Base-by-base conservation (phyloP, 441 rosid genomes). In the Erysimum cheiri region DNA sequence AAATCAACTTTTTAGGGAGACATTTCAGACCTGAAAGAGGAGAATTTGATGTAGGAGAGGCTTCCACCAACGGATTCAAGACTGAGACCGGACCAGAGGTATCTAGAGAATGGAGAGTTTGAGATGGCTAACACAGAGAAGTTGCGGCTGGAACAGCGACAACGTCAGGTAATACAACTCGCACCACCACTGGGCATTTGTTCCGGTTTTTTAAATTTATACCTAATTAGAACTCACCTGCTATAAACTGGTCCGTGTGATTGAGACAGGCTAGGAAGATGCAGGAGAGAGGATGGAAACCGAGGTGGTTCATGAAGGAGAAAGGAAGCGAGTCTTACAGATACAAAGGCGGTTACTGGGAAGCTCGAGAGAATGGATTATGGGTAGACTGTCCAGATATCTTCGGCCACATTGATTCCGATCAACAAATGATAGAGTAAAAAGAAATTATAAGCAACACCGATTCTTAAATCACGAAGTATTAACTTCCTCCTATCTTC, bases 241-340 rank as follows among this genome's bases (percentile, higher is more conserved):
- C 8, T 32, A 52, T 56, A 47, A 64, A 64, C 13, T 40, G 44
- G 35, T 11, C 22, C 3, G 13, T 60, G 36, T 32, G 36, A 6
- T 1, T 26, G 53, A 14, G 5, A 26, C 86, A 86, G 88, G 85
- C 91, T 39, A 71, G 87, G 71, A 83, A 78, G 73, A 80, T 86
- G 87, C 91, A 86, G 41, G 91, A 86, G 54, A 81, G 85, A 19
- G 91, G 88, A 12, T 84, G 91, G 91, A 83, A 80, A 69, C 83
- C 91, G 6, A 82, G 73, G 46, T 86, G 91, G 91, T 86, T 86
- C 68, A 68, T 54, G 5, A 83, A 75, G 64, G 84, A 83, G 17
- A 71, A 77, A 67, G 81, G 73, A 12, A 77, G 82, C 32, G 76
- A 68, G 8, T 39, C 82, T 7, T 86, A 79, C 76, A 71, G 49